These are phyloP conservation scores for Penicillium manginii DNA, from an alignment of 495 filamentous ascomycete genomes.

Conservation along the genomic window DNA sequence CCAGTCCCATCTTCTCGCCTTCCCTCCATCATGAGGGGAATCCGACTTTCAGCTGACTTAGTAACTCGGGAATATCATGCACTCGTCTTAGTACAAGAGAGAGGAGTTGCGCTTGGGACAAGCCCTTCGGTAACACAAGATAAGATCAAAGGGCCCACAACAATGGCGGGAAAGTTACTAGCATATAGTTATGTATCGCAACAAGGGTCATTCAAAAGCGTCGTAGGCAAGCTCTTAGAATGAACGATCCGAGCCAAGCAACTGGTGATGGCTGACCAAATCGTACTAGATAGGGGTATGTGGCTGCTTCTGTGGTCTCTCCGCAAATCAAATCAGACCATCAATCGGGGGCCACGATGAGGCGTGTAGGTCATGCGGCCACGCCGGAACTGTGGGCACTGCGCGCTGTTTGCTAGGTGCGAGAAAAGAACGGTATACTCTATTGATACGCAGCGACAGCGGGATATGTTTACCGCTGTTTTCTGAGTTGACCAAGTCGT, in stretches of 20 bases:
- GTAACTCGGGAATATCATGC: not conserved
- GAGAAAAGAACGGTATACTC: too few species aligned
- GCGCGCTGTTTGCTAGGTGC: too few species aligned
- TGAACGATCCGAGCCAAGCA: not conserved
- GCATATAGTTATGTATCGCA: not conserved
- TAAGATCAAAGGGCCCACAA: constrained; percentile 10
- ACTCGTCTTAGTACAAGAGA: not conserved
- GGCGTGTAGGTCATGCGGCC: too few species aligned
- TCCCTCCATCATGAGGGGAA: constrained; percentile 43
- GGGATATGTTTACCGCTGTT: too few species aligned
- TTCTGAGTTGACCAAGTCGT: not conserved
- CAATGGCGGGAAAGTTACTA: not conserved
- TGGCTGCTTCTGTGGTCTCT: not conserved
- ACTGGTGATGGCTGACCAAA: not conserved
- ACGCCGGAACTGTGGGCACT: too few species aligned
- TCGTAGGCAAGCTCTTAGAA: too few species aligned
- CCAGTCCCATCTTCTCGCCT: constrained; percentile 11
- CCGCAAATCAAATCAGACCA: not conserved
- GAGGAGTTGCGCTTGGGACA: not conserved
- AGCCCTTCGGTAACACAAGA: not conserved
- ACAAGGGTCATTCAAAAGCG: too few species aligned
- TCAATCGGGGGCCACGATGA: too few species aligned
- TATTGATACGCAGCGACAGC: too few species aligned
- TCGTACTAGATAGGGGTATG: not conserved
- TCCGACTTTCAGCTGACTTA: constrained; percentile 20